Conservation (phyloP, 257 asterid species). For the Galeopsis tetrahit region DNA sequence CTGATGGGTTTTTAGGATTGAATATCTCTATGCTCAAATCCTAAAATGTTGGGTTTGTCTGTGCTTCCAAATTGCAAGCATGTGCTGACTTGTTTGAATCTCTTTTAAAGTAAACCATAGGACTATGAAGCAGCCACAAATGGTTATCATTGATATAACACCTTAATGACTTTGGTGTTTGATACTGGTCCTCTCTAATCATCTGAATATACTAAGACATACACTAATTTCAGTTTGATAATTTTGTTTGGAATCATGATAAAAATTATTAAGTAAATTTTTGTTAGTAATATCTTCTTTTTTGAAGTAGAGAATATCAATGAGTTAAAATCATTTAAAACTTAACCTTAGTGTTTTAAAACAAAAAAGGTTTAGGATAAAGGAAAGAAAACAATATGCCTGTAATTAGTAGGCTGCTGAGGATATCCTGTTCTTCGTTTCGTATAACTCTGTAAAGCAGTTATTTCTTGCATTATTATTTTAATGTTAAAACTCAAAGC, state of each 20-base stretch:
- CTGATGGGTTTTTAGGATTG: not conserved
- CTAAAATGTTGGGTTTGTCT: not conserved
- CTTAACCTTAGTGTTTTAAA: not conserved
- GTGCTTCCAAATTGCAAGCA: not conserved
- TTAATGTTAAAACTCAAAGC: not conserved
- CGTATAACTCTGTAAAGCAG: not conserved
- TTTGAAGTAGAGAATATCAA: not conserved
- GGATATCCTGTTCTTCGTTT: not conserved
- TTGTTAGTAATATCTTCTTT: not conserved
- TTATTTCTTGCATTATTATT: not conserved
- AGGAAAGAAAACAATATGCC: conserved; percentile 7
- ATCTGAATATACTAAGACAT: not conserved
- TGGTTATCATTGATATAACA: not conserved
- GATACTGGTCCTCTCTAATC: not conserved
- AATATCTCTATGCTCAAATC: not conserved
- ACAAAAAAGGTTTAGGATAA: not conserved
- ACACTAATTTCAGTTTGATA: not conserved
- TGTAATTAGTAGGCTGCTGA: not conserved
- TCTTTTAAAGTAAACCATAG: not conserved
- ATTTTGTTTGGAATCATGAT: not conserved
- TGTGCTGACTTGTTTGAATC: not conserved
- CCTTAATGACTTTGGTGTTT: not conserved
- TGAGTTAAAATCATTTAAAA: not conserved
- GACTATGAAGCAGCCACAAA: conserved; percentile 13
- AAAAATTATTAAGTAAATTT: not conserved